Evolutionary conservation across 23 red algal genomes (phyloP), one percentile per base, ranked within the genome.

Genomic region (Chondrus crispus): DNA sequence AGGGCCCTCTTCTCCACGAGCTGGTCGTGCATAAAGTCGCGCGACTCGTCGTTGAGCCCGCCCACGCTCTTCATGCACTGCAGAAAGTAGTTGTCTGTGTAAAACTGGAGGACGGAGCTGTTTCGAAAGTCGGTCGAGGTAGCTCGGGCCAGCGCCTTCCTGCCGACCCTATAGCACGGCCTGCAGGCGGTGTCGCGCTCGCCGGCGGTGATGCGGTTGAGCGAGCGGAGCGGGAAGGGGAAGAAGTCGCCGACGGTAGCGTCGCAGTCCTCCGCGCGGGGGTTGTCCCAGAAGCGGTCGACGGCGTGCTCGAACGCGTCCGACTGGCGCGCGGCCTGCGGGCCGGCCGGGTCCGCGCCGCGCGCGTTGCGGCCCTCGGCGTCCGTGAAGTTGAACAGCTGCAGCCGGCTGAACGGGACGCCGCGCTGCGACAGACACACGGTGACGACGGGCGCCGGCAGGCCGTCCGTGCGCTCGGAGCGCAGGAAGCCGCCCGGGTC

Each of bases 271-370:
- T 88, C 84, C n/a, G 9, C 42, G 19, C 20, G 11, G 3, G 84
- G 84, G 68, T 88, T 88, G 68, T 88, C 84, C 84, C 84, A 88
- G 32, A 75, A 88, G 33, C 84, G 84, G 20, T 88, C 84, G 14
- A 88, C 84, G 28, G 53, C 84, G 35, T 5, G 11, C 62, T 74
- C 58, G 46, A 88, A 88, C n/a, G n/a, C n/a, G n/a, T n/a, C n/a
- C n/a, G n/a, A n/a, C 37, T 80, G 45, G 29, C 30, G 20, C 37
- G 37, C 19, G 42, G 28, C 80, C 4, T 14, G 2, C 28, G 28
- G 36, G 19, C 1, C 7, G 20, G 10, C 46, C 18, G 84, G 84
- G 1, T 2, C 41, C 12, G 84, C 30, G 45, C 84, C 84, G 8
- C 3, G 3, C 26, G 7, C 51, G 2, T 4, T 6, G 40, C 45